phyloP scores from a whole-genome alignment of 176 grass and related monocot genomes.

The Calamus simplicifolius region DNA sequence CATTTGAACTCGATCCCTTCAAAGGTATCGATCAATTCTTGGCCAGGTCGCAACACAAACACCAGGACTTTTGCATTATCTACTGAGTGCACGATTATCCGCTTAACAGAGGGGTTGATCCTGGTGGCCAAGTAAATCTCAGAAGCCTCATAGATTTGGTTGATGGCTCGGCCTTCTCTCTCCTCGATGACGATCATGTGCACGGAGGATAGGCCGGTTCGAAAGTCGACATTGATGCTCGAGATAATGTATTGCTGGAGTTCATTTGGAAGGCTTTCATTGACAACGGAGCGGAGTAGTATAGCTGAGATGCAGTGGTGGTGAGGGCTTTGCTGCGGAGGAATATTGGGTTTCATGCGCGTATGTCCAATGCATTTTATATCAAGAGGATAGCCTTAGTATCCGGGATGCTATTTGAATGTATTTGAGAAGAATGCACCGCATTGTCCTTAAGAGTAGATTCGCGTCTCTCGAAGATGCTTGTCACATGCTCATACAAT shows the following conservation, averaged over 20 bases:
- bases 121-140: constrained; percentile 54
- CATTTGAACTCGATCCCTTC: constrained; percentile 74
- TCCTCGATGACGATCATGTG: constrained; percentile 67
- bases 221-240: constrained; percentile 29
- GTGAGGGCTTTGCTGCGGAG: constrained; percentile 45
- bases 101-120: constrained; percentile 62
- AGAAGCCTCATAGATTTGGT: constrained; percentile 71
- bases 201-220: constrained; percentile 38
- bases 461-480: too few relatives aligned
- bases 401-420: too few relatives aligned
- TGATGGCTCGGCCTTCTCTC: constrained; percentile 47
- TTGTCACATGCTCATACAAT: too few relatives aligned
- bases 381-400: too few relatives aligned
- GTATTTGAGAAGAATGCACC: too few relatives aligned
- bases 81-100: constrained; percentile 52
- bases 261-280: constrained; percentile 64
- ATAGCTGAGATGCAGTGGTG: constrained; percentile 61
- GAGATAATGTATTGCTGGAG: constrained; percentile 50
- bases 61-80: constrained; percentile 53
- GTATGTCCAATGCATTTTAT: too few relatives aligned
- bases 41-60: constrained; percentile 52
- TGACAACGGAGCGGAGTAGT: constrained; percentile 60
- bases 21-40: constrained; percentile 75
- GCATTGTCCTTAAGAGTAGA: too few relatives aligned
- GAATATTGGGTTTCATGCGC: too few relatives aligned